Evolutionary conservation across 495 filamentous ascomycete species (phyloP).

Genomic region (Neurospora sp.): DNA sequence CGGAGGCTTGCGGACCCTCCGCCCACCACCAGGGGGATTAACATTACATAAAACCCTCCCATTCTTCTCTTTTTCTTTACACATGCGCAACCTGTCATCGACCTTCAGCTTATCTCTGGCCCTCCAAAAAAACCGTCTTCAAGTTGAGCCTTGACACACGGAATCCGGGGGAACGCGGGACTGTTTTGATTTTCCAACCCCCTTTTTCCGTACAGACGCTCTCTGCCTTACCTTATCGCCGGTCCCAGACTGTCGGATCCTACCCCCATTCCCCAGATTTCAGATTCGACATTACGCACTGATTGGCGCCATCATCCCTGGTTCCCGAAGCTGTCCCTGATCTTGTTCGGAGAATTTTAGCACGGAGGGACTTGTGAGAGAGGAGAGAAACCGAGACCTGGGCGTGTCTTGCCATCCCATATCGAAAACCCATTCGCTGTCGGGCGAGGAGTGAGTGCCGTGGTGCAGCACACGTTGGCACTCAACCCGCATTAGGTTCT

Average conservation of each 20-base stretch:
- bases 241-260: constrained; percentile 38
- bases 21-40: constrained; percentile 29
- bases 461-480: background rate
- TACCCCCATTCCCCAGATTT: constrained; percentile 17
- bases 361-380: background rate
- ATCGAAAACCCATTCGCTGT: background rate
- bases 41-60: constrained; percentile 47
- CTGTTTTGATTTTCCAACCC: constrained; percentile 16
- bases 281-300: constrained; percentile 37
- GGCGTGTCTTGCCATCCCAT: background rate
- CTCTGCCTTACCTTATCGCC: constrained; percentile 22
- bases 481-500: background rate
- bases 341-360: constrained; percentile 16
- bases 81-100: constrained; percentile 35
- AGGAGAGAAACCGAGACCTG: background rate
- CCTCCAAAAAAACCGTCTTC: constrained; percentile 24
- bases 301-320: constrained; percentile 31
- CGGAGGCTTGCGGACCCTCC: constrained; percentile 21
- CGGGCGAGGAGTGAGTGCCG: background rate
- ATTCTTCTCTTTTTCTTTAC: constrained; percentile 38
- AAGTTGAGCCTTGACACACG: constrained; percentile 27
- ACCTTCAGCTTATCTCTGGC: constrained; percentile 33
- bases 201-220: background rate
- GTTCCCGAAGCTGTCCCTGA: constrained; percentile 14
- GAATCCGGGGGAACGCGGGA: constrained; percentile 21